Percentiles rank a stretch among this genome's conserved stretches.
These are phyloP conservation scores for Leccinum fallax DNA, from an alignment of 1,284 basidiomycete species.

Conservation along the genomic window DNA sequence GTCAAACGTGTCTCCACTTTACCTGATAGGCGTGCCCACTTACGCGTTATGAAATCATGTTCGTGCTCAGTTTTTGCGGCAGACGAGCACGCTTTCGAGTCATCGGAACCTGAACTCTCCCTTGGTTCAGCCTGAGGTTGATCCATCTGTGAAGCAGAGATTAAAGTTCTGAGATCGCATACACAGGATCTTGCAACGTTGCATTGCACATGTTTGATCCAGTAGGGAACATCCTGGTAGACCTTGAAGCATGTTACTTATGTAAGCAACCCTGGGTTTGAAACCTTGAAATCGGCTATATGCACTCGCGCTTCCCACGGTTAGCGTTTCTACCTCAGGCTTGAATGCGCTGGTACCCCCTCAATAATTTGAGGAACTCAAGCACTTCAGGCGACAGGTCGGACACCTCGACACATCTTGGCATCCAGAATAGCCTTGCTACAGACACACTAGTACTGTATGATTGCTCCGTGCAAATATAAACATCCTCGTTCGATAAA, in stretches of 20 bases:
- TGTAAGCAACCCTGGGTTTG: neutral
- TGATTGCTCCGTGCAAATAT: too few species aligned
- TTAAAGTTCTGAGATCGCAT: neutral
- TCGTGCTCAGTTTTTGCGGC: neutral
- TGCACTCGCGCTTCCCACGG: too few species aligned
- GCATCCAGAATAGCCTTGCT: too few species aligned
- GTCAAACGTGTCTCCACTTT: neutral
- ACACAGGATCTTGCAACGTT: neutral
- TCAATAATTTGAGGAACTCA: too few species aligned
- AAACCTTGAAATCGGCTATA: too few species aligned
- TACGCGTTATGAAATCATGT: neutral
- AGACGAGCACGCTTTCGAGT: neutral
- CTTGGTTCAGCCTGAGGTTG: neutral
- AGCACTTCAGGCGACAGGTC: too few species aligned
- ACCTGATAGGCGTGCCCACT: neutral
- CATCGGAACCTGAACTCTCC: neutral
- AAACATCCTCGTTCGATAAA: too few species aligned
- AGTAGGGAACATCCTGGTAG: neutral
- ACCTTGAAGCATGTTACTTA: neutral
- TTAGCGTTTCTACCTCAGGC: too few species aligned
- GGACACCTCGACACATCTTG: too few species aligned
- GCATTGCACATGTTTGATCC: neutral
- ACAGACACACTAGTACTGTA: too few species aligned
- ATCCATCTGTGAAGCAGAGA: neutral
- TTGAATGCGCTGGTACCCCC: too few species aligned